Percentiles rank a stretch among this genome's conserved stretches.
These are phyloP conservation scores for Aspergillus versicolor DNA, from an alignment of 2,329 filamentous ascomycete genomes.

Conservation along the genomic window DNA sequence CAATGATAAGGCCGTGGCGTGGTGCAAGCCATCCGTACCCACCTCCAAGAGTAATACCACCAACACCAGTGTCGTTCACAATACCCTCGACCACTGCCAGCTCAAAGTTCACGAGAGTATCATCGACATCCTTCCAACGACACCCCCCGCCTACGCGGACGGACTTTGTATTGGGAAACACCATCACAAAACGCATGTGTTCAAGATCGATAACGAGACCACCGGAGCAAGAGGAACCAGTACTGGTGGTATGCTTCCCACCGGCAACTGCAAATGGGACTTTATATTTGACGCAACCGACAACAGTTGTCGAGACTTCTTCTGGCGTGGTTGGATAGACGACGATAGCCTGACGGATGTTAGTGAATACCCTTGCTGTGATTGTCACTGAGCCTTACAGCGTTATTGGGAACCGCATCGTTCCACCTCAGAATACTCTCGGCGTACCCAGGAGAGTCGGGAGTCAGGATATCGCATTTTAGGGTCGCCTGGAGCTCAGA, in stretches of 20 bases:
- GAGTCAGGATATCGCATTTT: neutral
- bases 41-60: constrained; percentile 57
- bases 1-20: constrained; percentile 53
- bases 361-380: neutral
- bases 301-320: constrained; percentile 7
- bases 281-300: constrained; percentile 43
- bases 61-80: constrained; percentile 60
- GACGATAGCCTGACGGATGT: constrained; percentile 9
- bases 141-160: constrained; percentile 55
- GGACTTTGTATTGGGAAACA: constrained; percentile 48
- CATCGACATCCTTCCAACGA: constrained; percentile 51
- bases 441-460: constrained; percentile 6
- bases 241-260: constrained; percentile 57
- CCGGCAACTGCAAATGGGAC: constrained; percentile 56
- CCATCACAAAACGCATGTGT: constrained; percentile 50
- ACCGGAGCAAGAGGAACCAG: constrained; percentile 50
- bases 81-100: constrained; percentile 61
- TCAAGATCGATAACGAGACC: constrained; percentile 58
- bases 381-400: neutral
- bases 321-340: constrained; percentile 7
- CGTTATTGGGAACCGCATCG: constrained; percentile 13
- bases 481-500: neutral
- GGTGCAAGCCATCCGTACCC: constrained; percentile 58
- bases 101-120: constrained; percentile 48
- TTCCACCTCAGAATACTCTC: constrained; percentile 15